Evolutionary conservation across 2,329 filamentous ascomycete genomes (phyloP).

Genomic region (Clathrospora elynae): DNA sequence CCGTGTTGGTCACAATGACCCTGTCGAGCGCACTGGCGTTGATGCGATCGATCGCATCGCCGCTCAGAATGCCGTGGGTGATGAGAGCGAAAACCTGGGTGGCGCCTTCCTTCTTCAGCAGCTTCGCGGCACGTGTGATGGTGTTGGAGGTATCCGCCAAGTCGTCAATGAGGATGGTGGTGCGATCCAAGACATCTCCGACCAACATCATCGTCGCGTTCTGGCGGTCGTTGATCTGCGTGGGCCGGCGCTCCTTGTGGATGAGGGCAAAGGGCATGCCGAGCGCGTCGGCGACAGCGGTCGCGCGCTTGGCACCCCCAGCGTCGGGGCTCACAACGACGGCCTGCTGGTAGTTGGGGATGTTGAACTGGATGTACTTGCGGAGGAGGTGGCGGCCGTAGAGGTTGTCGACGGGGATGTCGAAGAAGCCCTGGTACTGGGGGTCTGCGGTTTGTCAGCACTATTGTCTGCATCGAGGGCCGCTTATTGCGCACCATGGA

Average conservation of each 20-base stretch:
- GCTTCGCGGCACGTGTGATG: constrained; percentile 91
- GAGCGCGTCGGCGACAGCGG: constrained; percentile 89
- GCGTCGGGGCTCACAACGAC: constrained; percentile 97
- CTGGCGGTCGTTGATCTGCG: constrained; percentile 81
- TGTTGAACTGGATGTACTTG: constrained; percentile 75
- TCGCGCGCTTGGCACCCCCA: constrained; percentile 93
- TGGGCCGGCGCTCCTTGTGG: constrained; percentile 95
- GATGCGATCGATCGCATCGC: constrained; percentile 91
- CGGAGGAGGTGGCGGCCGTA: constrained; percentile 79
- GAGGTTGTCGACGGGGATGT: constrained; percentile 97
- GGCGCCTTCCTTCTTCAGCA: constrained; percentile 94
- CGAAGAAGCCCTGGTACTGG: constrained; percentile 98
- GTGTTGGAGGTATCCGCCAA: constrained; percentile 96
- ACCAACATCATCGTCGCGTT: constrained; percentile 92
- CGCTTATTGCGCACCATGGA: constrained; percentile 51
- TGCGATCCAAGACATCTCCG: constrained; percentile 78
- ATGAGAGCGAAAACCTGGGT: constrained; percentile 87
- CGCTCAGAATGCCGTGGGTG: constrained; percentile 93
- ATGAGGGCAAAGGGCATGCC: constrained; percentile 97
- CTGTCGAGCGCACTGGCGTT: constrained; percentile 92
- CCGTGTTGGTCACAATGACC: constrained; percentile 92
- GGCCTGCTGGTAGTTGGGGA: constrained; percentile 80
- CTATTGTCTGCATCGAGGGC: background rate
- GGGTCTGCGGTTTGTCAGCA: constrained; percentile 67
- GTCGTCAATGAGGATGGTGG: constrained; percentile 91